Evolutionary conservation across 306 rosid species (phyloP).

Genomic region (Pterocarpus santalinus): DNA sequence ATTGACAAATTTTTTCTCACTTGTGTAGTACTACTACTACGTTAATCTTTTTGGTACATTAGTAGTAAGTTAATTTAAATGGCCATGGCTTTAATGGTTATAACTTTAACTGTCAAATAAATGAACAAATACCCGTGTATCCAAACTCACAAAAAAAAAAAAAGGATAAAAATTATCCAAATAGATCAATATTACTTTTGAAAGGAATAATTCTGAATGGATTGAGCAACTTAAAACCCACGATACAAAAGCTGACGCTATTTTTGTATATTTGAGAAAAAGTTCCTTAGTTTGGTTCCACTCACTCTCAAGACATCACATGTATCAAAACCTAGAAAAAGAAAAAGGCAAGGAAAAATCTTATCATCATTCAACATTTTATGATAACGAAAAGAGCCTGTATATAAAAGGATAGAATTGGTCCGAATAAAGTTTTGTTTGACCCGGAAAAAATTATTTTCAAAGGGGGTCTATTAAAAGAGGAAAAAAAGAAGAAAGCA

Average conservation of each 20-base stretch:
- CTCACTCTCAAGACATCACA: slow-evolving; percentile 48
- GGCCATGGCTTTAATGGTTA: slow-evolving; percentile 12
- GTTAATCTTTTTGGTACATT: no score
- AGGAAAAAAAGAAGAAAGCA: slow-evolving; percentile 44
- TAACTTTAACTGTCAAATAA: slow-evolving; percentile 33
- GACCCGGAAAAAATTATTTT: slow-evolving; percentile 37
- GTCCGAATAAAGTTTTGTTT: slow-evolving; percentile 48
- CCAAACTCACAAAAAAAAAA: neutral
- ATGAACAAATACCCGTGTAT: slow-evolving; percentile 9
- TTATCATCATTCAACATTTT: slow-evolving; percentile 52
- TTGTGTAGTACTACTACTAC: no score
- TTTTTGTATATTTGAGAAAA: slow-evolving; percentile 44
- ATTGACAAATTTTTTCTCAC: neutral
- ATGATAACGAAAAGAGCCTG: slow-evolving; percentile 40
- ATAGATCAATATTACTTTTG: slow-evolving; percentile 31
- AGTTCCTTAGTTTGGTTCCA: slow-evolving; percentile 45
- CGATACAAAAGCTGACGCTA: slow-evolving; percentile 41
- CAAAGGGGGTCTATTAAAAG: slow-evolving; percentile 34
- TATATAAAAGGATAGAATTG: slow-evolving; percentile 41
- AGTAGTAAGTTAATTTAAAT: slow-evolving; percentile 20
- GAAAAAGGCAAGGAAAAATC: slow-evolving; percentile 37
- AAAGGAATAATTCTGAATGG: slow-evolving; percentile 24
- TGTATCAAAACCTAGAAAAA: slow-evolving; percentile 42
- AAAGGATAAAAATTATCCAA: neutral
- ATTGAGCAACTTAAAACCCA: slow-evolving; percentile 40